Evolutionary conservation across 2,329 filamentous ascomycete genomes (phyloP).

Genomic region (Shiraia bambusicola): DNA sequence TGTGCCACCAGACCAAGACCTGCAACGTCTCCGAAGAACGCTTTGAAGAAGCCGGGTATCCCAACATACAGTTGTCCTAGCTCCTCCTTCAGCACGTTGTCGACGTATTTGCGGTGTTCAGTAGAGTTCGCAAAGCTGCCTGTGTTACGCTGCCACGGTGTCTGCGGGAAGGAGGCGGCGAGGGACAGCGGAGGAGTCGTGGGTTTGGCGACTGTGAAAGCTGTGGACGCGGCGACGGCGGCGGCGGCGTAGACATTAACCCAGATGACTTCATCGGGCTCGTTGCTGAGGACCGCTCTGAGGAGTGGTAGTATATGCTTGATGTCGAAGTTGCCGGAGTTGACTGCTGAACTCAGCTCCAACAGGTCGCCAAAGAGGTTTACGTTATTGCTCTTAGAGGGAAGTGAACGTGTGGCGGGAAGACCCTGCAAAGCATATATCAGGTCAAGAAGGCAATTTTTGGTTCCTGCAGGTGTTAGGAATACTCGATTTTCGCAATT

Average conservation of each 20-base stretch:
- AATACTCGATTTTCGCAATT: no score
- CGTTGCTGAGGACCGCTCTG: slow-evolving; percentile 7
- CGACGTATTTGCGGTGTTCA: slow-evolving; percentile 20
- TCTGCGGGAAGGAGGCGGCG: slow-evolving; percentile 14
- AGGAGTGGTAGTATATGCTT: slow-evolving; percentile 6
- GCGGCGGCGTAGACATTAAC: slow-evolving; percentile 38
- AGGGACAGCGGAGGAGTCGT: slow-evolving; percentile 6
- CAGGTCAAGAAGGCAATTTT: slow-evolving; percentile 1
- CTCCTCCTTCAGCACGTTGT: slow-evolving; percentile 21
- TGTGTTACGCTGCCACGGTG: slow-evolving; percentile 23
- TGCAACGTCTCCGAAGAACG: slow-evolving; percentile 20
- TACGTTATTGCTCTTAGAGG: slow-evolving; percentile 2
- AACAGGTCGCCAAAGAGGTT: slow-evolving; percentile 9
- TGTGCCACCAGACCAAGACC: slow-evolving; percentile 12
- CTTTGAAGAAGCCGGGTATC: slow-evolving; percentile 24
- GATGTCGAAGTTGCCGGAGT: slow-evolving; percentile 14
- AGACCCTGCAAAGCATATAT: slow-evolving; percentile 1
- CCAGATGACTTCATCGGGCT: slow-evolving; percentile 21
- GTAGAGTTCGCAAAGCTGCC: slow-evolving; percentile 23
- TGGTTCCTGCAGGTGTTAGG: no score
- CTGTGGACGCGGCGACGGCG: slow-evolving; percentile 12
- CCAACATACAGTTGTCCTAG: slow-evolving; percentile 22
- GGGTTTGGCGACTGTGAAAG: slow-evolving; percentile 1
- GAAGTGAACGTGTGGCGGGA: slow-evolving; percentile 2
- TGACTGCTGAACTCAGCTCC: slow-evolving; percentile 3